Evolutionary conservation across 768 basidiomycete genomes (phyloP), one percentile per base, ranked within the genome.

Genomic region (Collybiopsis luxurians): DNA sequence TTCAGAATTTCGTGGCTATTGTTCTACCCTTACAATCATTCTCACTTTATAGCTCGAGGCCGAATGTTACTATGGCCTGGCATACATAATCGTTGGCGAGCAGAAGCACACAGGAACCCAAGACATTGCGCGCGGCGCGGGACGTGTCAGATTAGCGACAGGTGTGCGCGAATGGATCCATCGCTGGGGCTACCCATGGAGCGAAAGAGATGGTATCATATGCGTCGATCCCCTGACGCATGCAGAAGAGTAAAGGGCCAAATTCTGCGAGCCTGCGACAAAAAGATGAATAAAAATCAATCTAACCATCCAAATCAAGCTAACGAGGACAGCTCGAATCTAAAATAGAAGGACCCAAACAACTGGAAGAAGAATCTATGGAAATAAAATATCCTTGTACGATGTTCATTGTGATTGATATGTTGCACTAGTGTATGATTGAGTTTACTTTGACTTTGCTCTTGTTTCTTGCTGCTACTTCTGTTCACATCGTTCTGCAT

Each of bases 91-190:
- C 43, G 92, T 98, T 5, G 96, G 97, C 19, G 94, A 98, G 73
- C 92, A 96, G 71, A 96, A 95, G 71, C 96, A 98, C 69, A 93
- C 92, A 0, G 95, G 91, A 2, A 89, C 86, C n/a, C 92, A 95
- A 66, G 93, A 95, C 64, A 74, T 81, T 3, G 83, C 77, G 12
- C 82, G 94, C 38, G 93, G 93, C 26, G 85, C 92, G 2, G 92
- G 92, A 7, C 86, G 91, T 52, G 81, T 84, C 23, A 86, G 95
- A 11, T 79, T 98, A 5, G 90, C 91, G 12, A 83, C 90, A 1
- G 92, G 90, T 10, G 87, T 97, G 42, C 87, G 91, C 59, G 91
- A 94, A 65, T 96, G 89, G 89, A 72, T 98, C 45, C 90, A 94
- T 63, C 84, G 89, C 55, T 98, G 93, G 92, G 91, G 92, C 56